Base-by-base conservation (phyloP, 495 filamentous ascomycete species). In the Penicillium daleae region DNA sequence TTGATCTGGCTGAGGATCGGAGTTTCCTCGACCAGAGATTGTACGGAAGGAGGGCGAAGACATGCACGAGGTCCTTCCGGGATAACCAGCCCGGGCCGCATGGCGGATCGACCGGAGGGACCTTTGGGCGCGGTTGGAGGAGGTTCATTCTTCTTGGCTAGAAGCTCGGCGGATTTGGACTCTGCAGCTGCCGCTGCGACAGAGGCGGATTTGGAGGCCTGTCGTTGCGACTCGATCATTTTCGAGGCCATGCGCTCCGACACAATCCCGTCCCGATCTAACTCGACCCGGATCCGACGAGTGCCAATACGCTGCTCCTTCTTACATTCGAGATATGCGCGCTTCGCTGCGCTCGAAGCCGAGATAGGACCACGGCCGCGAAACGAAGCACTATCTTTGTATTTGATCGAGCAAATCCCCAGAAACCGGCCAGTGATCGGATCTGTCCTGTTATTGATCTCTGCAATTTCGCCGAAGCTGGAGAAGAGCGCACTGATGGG, bases 391-490 rank as follows among this genome's bases (percentile, higher is more conserved):
- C 83, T 85, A 65, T 97, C 94, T 70, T 88, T 87, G 76, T 96
- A 99, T 63, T 89, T 87, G 70, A 99, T 89, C 19, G 90, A 90
- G 56, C 92, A 96, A 67, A 99, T 90, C 2, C 95, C 95, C 1
- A 99, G 84, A 65, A 92, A 95, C 61, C 90, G 96, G 12, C 95
- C 96, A 17, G 92, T 97, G 40, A 91, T 88, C 6, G 95, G 95
- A 73, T 98, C 90, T 56, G 93, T 92, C 71, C 93, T 91, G 67
- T 97, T 96, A 64, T 89, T 91, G 61, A 95, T 88, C 64, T 92
- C 89, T 37, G 89, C 87, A 54, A 99, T 90, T 53, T 97, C 92
- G 51, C 95, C 95, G 77, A 90, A 97, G 33, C 86, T 87, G 24
- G 90, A 86, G 66, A 98, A 97, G 22, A 92, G 82, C 26, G 88